Conservation (phyloP, 495 filamentous ascomycete genomes). For the Annulohypoxylon maeteangense region DNA sequence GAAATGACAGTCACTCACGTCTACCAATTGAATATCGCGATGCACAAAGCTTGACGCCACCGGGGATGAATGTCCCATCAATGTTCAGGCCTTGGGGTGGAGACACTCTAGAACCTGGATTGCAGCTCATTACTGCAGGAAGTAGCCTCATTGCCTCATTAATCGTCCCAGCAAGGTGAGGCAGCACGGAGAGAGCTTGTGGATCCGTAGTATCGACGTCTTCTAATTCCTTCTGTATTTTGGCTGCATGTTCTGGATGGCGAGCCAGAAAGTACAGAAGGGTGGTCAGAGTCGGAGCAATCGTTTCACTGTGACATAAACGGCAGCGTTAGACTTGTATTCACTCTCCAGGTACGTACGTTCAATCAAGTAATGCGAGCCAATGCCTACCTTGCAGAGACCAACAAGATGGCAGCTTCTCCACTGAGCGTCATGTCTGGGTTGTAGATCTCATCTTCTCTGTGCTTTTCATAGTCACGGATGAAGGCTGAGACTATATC, state of each 20-base stretch:
- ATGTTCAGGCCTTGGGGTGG: slow-evolving; percentile 54
- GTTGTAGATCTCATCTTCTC: no score
- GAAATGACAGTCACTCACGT: no score
- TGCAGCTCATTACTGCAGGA: slow-evolving; percentile 51
- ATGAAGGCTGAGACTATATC: no score
- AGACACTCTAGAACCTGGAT: slow-evolving; percentile 46
- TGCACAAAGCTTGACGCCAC: slow-evolving; percentile 32
- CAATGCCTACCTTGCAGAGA: no score
- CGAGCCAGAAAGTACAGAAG: slow-evolving; percentile 14
- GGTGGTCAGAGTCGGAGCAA: not conserved
- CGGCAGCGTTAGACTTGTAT: no score
- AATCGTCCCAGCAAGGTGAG: no score
- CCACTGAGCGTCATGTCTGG: no score
- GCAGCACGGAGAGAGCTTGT: slow-evolving; percentile 35
- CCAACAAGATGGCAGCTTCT: no score
- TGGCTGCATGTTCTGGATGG: slow-evolving; percentile 22
- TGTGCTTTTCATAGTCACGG: no score
- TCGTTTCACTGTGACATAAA: slow-evolving; percentile 7
- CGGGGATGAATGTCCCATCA: slow-evolving; percentile 54
- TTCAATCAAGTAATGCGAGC: no score
- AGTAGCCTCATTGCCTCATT: slow-evolving; percentile 60
- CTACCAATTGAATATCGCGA: slow-evolving; percentile 29
- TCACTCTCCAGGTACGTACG: no score
- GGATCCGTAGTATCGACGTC: slow-evolving; percentile 4
- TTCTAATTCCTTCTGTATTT: slow-evolving; percentile 14